These are phyloP conservation scores for Ogataea degrootiae DNA, from an alignment of 805 yeast genomes.

Conservation along the genomic window DNA sequence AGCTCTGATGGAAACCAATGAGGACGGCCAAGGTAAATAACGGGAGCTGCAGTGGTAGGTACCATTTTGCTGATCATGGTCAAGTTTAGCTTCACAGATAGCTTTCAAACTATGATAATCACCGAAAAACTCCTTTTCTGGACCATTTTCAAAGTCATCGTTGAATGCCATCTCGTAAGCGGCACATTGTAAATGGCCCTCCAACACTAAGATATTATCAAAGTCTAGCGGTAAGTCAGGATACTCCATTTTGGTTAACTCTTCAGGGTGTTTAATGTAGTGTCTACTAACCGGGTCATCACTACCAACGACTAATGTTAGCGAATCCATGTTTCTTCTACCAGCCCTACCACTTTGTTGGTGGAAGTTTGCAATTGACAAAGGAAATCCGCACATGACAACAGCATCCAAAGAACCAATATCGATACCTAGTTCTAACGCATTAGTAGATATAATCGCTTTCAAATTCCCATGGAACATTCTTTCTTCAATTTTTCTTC, in stretches of 20 bases:
- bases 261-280: slow-evolving; percentile 65
- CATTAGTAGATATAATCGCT: slow-evolving; percentile 92
- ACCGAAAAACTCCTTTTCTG: slow-evolving; percentile 58
- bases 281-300: slow-evolving; percentile 83
- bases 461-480: slow-evolving; percentile 84
- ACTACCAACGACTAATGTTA: slow-evolving; percentile 81
- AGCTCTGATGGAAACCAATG: slow-evolving; percentile 73
- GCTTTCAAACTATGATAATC: slow-evolving; percentile 23
- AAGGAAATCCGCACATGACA: slow-evolving; percentile 87
- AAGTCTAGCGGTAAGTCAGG: slow-evolving; percentile 59
- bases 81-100: slow-evolving; percentile 31
- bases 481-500: slow-evolving; percentile 81
- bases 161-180: slow-evolving; percentile 77
- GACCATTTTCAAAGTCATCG: slow-evolving; percentile 28
- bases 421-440: slow-evolving; percentile 93
- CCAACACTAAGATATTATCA: slow-evolving; percentile 58
- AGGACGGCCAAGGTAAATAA: slow-evolving; percentile 79
- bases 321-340: slow-evolving; percentile 75
- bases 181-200: slow-evolving; percentile 90
- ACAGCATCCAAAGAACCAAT: slow-evolving; percentile 92
- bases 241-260: slow-evolving; percentile 46
- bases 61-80: slow-evolving; percentile 36
- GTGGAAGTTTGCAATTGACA: slow-evolving; percentile 78
- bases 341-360: slow-evolving; percentile 99
- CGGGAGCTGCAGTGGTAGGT: slow-evolving; percentile 52